A percentile compares a stretch with the other conserved stretches of the same genome.
Conservation (phyloP, 148 eudicot genomes). For the Vaccinium darrowii region DNA sequence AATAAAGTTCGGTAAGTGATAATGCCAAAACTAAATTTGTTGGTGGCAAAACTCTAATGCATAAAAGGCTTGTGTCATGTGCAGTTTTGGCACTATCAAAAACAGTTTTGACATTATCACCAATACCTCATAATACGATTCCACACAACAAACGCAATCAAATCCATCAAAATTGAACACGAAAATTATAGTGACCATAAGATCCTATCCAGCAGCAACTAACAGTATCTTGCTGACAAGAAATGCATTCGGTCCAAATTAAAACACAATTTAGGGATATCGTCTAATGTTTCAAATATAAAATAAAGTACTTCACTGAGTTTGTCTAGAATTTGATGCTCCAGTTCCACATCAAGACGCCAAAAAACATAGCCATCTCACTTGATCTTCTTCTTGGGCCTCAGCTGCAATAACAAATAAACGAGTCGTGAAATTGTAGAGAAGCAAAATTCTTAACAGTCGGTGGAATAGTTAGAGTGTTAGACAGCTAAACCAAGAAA, state of each 20-base stretch:
- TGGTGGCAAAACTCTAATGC: no score
- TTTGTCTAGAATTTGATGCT: not conserved
- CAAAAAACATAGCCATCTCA: not conserved
- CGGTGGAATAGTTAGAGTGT: no score
- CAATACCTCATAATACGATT: no score
- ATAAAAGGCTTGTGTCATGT: no score
- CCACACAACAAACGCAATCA: no score
- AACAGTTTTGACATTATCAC: no score
- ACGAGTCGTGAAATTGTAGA: not conserved
- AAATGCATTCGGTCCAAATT: not conserved
- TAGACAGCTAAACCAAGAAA: not conserved
- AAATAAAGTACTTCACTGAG: no score
- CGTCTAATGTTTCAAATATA: no score
- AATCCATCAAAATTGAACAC: no score
- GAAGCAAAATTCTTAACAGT: not conserved
- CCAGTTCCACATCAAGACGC: not conserved
- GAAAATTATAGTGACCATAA: not conserved
- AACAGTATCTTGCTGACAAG: not conserved
- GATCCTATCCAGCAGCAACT: not conserved
- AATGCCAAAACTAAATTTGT: no score
- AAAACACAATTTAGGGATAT: slow-evolving; percentile 6
- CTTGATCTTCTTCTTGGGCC: slow-evolving; percentile 44
- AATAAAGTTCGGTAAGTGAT: no score
- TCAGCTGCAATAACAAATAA: slow-evolving; percentile 22
- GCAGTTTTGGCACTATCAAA: no score